phyloP scores from a whole-genome alignment of 345 rosid species.

The Nephelium lappaceum region DNA sequence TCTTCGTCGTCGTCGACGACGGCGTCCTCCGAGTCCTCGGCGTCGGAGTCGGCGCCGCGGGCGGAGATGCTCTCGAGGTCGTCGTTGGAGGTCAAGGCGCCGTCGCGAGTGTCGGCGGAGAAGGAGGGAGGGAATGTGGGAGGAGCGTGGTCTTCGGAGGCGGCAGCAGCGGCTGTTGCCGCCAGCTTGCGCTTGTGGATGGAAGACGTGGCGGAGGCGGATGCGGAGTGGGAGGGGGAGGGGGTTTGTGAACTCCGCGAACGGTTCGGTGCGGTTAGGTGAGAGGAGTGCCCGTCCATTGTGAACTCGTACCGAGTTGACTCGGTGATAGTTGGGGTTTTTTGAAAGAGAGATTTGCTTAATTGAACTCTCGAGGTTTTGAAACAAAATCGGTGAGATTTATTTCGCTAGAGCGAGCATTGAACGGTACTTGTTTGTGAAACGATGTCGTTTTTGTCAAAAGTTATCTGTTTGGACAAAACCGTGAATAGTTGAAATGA shows the following conservation, averaged over 20 bases:
- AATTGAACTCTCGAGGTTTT: neutral
- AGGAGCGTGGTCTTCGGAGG: constrained; percentile 77
- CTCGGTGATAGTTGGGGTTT: neutral
- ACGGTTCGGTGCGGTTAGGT: constrained; percentile 77
- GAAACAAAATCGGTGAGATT: neutral
- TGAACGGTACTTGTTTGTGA: too few species aligned
- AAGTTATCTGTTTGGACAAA: too few species aligned
- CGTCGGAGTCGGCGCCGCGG: constrained; percentile 84
- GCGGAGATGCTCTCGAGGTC: constrained; percentile 99
- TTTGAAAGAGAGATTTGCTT: neutral
- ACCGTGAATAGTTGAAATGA: too few species aligned
- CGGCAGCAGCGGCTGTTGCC: constrained; percentile 50
- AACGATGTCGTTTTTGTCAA: neutral
- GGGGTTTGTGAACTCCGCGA: constrained; percentile 90
- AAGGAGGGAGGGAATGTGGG: constrained; percentile 77
- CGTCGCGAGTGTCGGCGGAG: constrained; percentile 95
- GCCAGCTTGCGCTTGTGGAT: constrained; percentile 94
- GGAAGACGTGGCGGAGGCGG: constrained; percentile 92
- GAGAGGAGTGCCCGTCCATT: constrained; percentile 78
- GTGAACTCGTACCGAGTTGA: neutral
- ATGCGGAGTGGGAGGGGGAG: constrained; percentile 97
- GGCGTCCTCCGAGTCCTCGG: constrained; percentile 86
- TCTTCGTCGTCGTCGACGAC: constrained; percentile 95
- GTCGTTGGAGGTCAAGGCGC: constrained; percentile 88
- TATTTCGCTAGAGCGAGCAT: too few species aligned